Evolutionary conservation across 2,329 filamentous ascomycete genomes (phyloP).

Genomic region (Aspergillus tubingensis): DNA sequence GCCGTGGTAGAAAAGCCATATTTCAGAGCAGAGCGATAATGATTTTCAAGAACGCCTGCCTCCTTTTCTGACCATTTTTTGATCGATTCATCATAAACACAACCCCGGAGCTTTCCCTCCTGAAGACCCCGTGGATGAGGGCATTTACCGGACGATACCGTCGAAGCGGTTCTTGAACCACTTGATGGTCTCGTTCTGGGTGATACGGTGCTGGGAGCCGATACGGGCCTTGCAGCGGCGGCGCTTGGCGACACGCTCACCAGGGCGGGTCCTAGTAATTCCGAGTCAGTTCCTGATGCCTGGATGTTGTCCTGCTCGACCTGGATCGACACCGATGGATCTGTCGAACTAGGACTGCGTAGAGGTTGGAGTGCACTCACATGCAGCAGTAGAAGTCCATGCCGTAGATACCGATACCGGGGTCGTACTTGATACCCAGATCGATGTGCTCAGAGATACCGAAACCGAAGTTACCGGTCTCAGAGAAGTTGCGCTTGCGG

Average conservation of each 20-base stretch:
- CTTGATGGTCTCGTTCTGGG: conserved; percentile 91
- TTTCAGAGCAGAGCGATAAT: conserved; percentile 30
- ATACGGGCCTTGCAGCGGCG: conserved; percentile 85
- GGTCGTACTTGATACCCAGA: conserved; percentile 99
- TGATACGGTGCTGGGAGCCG: conserved; percentile 88
- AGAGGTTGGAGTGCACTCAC: conserved; percentile 52
- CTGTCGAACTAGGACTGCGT: not conserved
- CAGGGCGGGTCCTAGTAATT: conserved; percentile 75
- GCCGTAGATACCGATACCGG: conserved; percentile 96
- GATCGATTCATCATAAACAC: conserved; percentile 38
- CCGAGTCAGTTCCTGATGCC: conserved; percentile 30
- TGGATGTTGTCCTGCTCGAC: not conserved
- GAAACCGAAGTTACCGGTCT: conserved; percentile 99
- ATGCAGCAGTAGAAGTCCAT: conserved; percentile 99
- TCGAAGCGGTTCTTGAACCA: conserved; percentile 98
- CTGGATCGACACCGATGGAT: not conserved
- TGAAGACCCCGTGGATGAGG: conserved; percentile 21
- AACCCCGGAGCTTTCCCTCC: conserved; percentile 30
- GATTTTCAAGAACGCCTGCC: conserved; percentile 24
- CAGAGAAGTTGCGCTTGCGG: conserved; percentile 98
- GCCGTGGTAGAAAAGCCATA: conserved; percentile 37
- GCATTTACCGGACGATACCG: conserved; percentile 93
- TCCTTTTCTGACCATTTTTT: conserved; percentile 24
- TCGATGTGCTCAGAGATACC: conserved; percentile 99
- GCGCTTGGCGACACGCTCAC: conserved; percentile 95